These are phyloP conservation scores for Aspergillus carbonarius DNA, from an alignment of 2,329 filamentous ascomycete genomes.

Conservation along the genomic window DNA sequence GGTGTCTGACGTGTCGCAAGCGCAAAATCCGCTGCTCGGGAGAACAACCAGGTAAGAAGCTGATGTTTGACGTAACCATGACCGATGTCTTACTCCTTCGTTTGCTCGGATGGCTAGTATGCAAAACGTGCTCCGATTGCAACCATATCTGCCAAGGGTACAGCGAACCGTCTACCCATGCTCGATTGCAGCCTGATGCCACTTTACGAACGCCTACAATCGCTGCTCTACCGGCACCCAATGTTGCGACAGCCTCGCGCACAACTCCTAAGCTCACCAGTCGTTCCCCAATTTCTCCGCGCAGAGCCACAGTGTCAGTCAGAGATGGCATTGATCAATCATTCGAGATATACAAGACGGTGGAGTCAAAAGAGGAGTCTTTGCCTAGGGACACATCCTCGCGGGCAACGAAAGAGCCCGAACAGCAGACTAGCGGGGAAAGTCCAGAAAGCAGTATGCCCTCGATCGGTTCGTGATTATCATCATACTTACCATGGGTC, in stretches of 20 bases:
- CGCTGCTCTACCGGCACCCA: slow-evolving; percentile 16
- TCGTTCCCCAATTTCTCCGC: slow-evolving; percentile 28
- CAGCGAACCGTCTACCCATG: slow-evolving; percentile 47
- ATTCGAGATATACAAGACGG: slow-evolving; percentile 13
- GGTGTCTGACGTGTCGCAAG: slow-evolving; percentile 71
- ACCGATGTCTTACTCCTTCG: slow-evolving; percentile 6
- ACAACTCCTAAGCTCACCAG: slow-evolving; percentile 23
- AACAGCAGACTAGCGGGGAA: slow-evolving; percentile 25
- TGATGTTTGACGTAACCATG: neutral
- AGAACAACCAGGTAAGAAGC: slow-evolving; percentile 58
- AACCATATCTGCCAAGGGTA: slow-evolving; percentile 70
- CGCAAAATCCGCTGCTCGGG: slow-evolving; percentile 75
- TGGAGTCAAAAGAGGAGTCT: slow-evolving; percentile 19
- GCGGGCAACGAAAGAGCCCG: slow-evolving; percentile 24
- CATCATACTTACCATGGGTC: slow-evolving; percentile 7
- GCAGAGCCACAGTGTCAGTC: slow-evolving; percentile 8
- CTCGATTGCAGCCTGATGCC: slow-evolving; percentile 34
- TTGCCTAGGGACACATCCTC: slow-evolving; percentile 17
- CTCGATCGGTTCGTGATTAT: neutral
- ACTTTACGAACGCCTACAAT: slow-evolving; percentile 24
- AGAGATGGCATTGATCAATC: slow-evolving; percentile 14
- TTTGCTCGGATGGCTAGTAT: slow-evolving; percentile 39
- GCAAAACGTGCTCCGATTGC: slow-evolving; percentile 71
- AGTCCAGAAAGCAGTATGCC: slow-evolving; percentile 41
- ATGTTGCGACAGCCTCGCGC: slow-evolving; percentile 18